phyloP scores from a whole-genome alignment of 2,329 filamentous ascomycete genomes.

The Meredithiella fracta region DNA sequence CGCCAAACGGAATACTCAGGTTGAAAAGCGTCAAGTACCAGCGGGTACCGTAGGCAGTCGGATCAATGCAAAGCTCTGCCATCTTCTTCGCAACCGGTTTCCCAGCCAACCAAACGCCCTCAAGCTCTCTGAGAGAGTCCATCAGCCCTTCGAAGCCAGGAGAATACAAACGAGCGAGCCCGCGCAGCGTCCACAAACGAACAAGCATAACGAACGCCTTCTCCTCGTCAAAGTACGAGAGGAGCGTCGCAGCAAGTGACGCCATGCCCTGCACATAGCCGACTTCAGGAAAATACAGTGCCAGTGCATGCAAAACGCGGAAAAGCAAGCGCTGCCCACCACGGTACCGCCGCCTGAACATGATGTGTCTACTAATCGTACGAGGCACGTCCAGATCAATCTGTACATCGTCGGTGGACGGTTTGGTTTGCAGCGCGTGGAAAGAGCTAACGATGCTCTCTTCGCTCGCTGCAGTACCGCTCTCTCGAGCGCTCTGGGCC shows the following conservation, averaged over 20 bases:
- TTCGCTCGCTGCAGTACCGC: slow-evolving; percentile 44
- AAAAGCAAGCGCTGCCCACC: slow-evolving; percentile 87
- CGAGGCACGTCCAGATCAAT: slow-evolving; percentile 94
- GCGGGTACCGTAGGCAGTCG: slow-evolving; percentile 84
- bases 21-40: slow-evolving; percentile 99
- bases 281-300: slow-evolving; percentile 75
- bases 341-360: slow-evolving; percentile 84
- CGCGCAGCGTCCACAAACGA: slow-evolving; percentile 79
- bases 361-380: slow-evolving; percentile 89
- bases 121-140: slow-evolving; percentile 70
- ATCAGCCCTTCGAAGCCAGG: slow-evolving; percentile 76
- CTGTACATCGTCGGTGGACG: slow-evolving; percentile 81
- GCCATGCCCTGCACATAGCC: slow-evolving; percentile 99
- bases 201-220: slow-evolving; percentile 90
- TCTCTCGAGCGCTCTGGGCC: slow-evolving; percentile 52
- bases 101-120: slow-evolving; percentile 61
- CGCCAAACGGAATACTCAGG: slow-evolving; percentile 83
- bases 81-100: slow-evolving; percentile 69
- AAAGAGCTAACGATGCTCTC: slow-evolving; percentile 57
- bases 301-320: slow-evolving; percentile 78
- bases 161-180: slow-evolving; percentile 69
- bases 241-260: slow-evolving; percentile 71
- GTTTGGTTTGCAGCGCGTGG: slow-evolving; percentile 52
- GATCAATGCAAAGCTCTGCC: slow-evolving; percentile 60
- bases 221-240: slow-evolving; percentile 96